Conservation (phyloP, 192 early-diverging fungal species). For the Entrophospora sp. region DNA sequence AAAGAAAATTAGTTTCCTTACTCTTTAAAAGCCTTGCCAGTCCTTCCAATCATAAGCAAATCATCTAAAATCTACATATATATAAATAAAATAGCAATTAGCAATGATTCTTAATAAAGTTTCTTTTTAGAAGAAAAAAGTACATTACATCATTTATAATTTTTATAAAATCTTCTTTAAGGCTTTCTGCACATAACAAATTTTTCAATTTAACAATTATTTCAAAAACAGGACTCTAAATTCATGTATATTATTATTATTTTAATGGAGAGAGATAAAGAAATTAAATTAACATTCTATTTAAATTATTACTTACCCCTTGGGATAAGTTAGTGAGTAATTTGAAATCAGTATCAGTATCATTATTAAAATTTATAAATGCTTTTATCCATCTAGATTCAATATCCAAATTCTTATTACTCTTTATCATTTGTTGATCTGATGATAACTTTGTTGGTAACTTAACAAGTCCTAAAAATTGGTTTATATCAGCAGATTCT, state of each 20-base stretch:
- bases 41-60: neutral
- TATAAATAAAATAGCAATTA: neutral
- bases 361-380: neutral
- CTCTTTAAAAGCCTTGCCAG: conserved; percentile 1
- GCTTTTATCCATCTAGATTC: neutral
- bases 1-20: neutral
- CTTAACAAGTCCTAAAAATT: neutral
- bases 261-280: neutral
- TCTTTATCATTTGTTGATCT: no score
- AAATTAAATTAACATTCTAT: neutral
- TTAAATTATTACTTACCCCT: neutral
- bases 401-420: neutral
- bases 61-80: neutral
- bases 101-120: neutral
- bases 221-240: neutral
- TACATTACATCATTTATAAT: conserved; percentile 6
- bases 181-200: neutral
- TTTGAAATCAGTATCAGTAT: neutral
- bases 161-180: neutral
- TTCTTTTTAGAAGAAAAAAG: neutral
- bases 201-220: conserved; percentile 1
- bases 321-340: neutral
- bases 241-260: neutral
- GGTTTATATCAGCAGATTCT: neutral
- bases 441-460: no score